These are phyloP conservation scores for Guillardia theta DNA, from an alignment of 78 protist species.

Conservation along the genomic window DNA sequence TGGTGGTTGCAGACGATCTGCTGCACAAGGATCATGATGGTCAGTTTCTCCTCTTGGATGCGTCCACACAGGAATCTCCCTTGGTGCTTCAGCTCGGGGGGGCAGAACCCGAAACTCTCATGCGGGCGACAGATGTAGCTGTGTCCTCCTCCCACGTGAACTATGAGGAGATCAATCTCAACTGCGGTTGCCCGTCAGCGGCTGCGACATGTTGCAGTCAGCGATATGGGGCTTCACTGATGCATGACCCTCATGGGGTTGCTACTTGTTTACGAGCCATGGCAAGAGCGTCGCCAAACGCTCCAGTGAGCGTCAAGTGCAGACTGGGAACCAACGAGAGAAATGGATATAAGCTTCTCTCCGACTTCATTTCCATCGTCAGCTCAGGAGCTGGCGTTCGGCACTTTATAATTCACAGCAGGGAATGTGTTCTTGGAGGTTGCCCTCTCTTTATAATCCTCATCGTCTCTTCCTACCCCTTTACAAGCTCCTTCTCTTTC, in stretches of 20 bases:
- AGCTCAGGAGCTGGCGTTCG: neutral
- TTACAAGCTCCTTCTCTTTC: no score
- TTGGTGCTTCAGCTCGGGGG: neutral
- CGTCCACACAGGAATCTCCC: neutral
- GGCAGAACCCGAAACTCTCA: neutral
- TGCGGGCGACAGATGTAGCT: neutral
- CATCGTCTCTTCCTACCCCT: no score
- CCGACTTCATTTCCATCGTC: neutral
- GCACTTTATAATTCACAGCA: neutral
- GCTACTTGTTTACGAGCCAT: neutral
- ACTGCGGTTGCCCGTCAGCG: neutral
- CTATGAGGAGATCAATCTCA: neutral
- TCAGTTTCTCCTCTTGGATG: neutral
- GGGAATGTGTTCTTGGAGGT: neutral
- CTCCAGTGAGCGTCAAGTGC: neutral
- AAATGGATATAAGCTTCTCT: neutral
- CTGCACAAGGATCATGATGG: neutral
- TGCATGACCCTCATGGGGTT: neutral
- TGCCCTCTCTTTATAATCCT: no score
- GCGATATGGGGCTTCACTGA: neutral
- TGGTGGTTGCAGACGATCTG: slow-evolving; percentile 14
- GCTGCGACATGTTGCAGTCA: neutral
- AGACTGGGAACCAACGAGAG: neutral
- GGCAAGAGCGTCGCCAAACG: neutral
- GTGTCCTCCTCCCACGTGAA: neutral